phyloP scores from a whole-genome alignment of 208 protist genomes.

The Naegleria gruberi region DNA sequence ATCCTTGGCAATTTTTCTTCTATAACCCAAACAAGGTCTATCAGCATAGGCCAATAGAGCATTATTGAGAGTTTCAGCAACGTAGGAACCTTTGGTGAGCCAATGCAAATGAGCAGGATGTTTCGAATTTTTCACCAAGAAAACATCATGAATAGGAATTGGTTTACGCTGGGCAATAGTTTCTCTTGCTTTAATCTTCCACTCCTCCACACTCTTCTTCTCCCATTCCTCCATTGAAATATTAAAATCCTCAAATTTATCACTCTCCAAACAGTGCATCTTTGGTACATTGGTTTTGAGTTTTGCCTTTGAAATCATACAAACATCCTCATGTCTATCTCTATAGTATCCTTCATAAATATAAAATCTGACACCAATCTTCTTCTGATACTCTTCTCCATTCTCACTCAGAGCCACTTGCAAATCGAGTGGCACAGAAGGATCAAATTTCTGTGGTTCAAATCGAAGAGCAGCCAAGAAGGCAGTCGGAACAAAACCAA shows the following conservation, averaged over 20 bases:
- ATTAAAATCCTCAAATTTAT: background rate
- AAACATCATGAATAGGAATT: background rate
- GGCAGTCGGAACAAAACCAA: background rate
- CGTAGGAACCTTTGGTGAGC: background rate
- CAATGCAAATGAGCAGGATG: background rate
- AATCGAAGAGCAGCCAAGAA: background rate
- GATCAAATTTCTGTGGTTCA: background rate
- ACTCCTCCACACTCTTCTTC: background rate
- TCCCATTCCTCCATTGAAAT: background rate
- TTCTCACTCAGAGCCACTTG: background rate
- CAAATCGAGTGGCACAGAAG: background rate
- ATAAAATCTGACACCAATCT: background rate
- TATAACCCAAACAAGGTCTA: background rate
- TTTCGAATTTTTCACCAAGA: background rate
- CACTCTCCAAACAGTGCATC: background rate
- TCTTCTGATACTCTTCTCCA: background rate
- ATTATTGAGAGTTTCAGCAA: background rate
- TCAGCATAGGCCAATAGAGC: background rate
- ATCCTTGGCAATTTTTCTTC: background rate
- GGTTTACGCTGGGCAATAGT: background rate
- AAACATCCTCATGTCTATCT: background rate
- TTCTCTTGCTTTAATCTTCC: background rate
- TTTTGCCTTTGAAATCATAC: background rate
- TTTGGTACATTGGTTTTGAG: background rate
- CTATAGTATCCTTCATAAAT: background rate